These are phyloP conservation scores for Hericium rajendrae DNA, from an alignment of 768 basidiomycete genomes.

Conservation along the genomic window DNA sequence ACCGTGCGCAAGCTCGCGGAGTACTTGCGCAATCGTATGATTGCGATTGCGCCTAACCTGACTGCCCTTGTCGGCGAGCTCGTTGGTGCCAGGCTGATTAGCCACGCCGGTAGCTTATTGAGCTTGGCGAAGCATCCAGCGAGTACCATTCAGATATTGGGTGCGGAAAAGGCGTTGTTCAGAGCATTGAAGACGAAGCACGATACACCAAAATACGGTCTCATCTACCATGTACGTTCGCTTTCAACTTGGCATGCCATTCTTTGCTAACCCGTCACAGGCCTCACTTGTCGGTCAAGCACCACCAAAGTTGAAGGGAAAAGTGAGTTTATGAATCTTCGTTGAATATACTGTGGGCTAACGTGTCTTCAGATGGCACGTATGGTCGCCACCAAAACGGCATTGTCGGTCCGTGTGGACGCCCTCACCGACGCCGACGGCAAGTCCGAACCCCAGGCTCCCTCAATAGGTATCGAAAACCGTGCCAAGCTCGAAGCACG, in stretches of 20 bases:
- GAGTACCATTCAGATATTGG: slow-evolving; percentile 70
- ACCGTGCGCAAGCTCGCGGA: slow-evolving; percentile 94
- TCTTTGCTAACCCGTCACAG: slow-evolving; percentile 26
- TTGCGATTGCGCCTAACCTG: slow-evolving; percentile 93
- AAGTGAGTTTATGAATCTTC: slow-evolving; percentile 35
- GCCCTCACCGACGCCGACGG: slow-evolving; percentile 88
- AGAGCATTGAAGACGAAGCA: slow-evolving; percentile 75
- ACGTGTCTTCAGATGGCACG: slow-evolving; percentile 73
- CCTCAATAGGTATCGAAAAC: slow-evolving; percentile 87
- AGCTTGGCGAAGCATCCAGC: slow-evolving; percentile 68
- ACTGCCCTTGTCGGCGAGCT: slow-evolving; percentile 77
- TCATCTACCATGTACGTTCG: slow-evolving; percentile 90
- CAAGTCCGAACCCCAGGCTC: slow-evolving; percentile 74
- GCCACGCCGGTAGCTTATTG: slow-evolving; percentile 63
- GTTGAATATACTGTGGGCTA: neutral
- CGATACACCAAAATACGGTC: slow-evolving; percentile 97
- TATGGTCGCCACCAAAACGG: slow-evolving; percentile 98
- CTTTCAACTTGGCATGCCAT: neutral
- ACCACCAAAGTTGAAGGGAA: slow-evolving; percentile 96
- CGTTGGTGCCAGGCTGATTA: slow-evolving; percentile 67
- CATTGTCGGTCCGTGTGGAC: slow-evolving; percentile 95
- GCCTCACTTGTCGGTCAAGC: slow-evolving; percentile 96
- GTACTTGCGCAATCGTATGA: slow-evolving; percentile 97
- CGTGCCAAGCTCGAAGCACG: slow-evolving; percentile 94
- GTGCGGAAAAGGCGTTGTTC: slow-evolving; percentile 72